Conservation (phyloP, 1,139 yeast species). For the Blastobotrys serpentis region DNA sequence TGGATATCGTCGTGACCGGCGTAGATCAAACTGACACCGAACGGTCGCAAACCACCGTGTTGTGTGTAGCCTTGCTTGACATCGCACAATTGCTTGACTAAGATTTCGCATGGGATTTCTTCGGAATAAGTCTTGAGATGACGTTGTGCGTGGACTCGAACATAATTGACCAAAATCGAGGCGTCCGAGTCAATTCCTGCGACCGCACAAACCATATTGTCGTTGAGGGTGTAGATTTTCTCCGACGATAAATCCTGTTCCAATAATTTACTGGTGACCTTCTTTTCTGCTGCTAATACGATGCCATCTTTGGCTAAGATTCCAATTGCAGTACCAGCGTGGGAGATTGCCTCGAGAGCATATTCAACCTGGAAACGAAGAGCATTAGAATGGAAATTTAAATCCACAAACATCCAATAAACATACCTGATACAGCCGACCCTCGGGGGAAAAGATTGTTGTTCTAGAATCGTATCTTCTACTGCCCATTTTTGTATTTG, state of each 20-base stretch:
- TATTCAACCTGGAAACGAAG: slow-evolving; percentile 71
- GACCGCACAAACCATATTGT: slow-evolving; percentile 86
- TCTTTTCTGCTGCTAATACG: slow-evolving; percentile 93
- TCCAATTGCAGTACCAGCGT: slow-evolving; percentile 98
- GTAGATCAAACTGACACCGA: slow-evolving; percentile 93
- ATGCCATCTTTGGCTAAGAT: slow-evolving; percentile 90
- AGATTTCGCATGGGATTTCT: slow-evolving; percentile 85
- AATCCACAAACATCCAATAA: slow-evolving; percentile 9
- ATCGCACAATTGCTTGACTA: slow-evolving; percentile 88
- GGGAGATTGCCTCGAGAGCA: slow-evolving; percentile 95
- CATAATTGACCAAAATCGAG: slow-evolving; percentile 80
- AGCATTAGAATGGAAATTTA: slow-evolving; percentile 6
- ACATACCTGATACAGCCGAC: slow-evolving; percentile 82
- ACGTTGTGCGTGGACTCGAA: slow-evolving; percentile 82
- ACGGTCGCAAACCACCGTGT: slow-evolving; percentile 97
- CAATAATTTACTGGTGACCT: slow-evolving; percentile 84
- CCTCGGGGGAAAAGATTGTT: slow-evolving; percentile 97
- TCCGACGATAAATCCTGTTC: slow-evolving; percentile 95
- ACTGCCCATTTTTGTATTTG: slow-evolving; percentile 48
- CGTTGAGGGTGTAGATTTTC: slow-evolving; percentile 82
- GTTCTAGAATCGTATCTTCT: slow-evolving; percentile 96
- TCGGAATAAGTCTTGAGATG: slow-evolving; percentile 84
- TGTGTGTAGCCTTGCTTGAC: slow-evolving; percentile 98
- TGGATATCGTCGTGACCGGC: slow-evolving; percentile 94
- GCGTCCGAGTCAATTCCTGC: slow-evolving; percentile 99